These are phyloP conservation scores for Hirsutella thompsonii DNA, from an alignment of 2,329 filamentous ascomycete species.

Conservation along the genomic window DNA sequence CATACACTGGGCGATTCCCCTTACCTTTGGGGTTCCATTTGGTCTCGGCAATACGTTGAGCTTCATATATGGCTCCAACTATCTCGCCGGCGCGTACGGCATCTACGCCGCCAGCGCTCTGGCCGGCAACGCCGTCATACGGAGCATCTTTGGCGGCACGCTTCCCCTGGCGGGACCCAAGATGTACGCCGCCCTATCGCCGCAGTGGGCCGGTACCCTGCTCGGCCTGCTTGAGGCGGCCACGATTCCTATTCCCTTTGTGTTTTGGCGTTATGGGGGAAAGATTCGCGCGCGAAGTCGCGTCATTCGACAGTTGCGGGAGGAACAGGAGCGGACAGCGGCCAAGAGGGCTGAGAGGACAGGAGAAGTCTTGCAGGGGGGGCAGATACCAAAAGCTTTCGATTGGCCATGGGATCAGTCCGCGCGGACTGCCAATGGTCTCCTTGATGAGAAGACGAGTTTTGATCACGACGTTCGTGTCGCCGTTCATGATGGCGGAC, in stretches of 20 bases:
- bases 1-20: constrained; percentile 73
- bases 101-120: constrained; percentile 74
- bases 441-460: no score
- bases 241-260: constrained; percentile 66
- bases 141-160: constrained; percentile 62
- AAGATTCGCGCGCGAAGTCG: constrained; percentile 38
- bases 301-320: constrained; percentile 28
- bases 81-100: constrained; percentile 65
- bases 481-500: no score
- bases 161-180: constrained; percentile 62
- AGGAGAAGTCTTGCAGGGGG: constrained; percentile 1
- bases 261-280: constrained; percentile 56
- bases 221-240: constrained; percentile 60
- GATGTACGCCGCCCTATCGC: constrained; percentile 57
- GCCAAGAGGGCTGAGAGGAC: constrained; percentile 17
- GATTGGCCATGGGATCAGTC: neutral
- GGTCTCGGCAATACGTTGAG: constrained; percentile 63
- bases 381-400: neutral
- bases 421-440: no score
- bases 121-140: constrained; percentile 65
- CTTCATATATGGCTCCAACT: constrained; percentile 76
- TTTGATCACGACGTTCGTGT: no score
- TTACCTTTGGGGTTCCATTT: constrained; percentile 68
- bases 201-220: constrained; percentile 69
- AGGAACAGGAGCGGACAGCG: constrained; percentile 27